Evolutionary conservation across 306 rosid genomes (phyloP).

Genomic region (Cucurbita maxima): DNA sequence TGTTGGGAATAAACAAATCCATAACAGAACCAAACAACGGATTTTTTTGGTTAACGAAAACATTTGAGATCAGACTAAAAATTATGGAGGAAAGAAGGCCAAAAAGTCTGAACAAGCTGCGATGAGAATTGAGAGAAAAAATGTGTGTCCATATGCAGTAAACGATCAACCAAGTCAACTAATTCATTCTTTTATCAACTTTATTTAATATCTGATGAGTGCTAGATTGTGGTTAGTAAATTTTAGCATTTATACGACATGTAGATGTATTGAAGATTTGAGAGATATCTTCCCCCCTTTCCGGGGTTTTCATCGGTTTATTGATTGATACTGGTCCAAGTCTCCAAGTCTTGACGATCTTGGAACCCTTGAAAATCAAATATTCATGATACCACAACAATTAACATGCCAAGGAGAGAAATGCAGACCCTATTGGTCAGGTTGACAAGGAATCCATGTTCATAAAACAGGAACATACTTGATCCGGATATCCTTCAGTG

Average conservation of each 20-base stretch:
- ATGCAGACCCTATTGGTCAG: not conserved
- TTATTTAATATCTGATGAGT: too few relatives aligned
- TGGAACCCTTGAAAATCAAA: not conserved
- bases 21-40: not conserved
- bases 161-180: too few relatives aligned
- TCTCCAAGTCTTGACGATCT: not conserved
- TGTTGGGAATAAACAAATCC: not conserved
- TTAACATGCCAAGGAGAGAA: not conserved
- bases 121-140: not conserved
- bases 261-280: not conserved
- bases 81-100: not conserved
- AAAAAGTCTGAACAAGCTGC: not conserved
- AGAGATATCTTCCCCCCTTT: not conserved
- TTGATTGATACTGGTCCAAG: not conserved
- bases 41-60: not conserved
- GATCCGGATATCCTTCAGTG: constrained; percentile 66
- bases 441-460: constrained; percentile 11
- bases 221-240: not conserved
- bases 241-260: not conserved
- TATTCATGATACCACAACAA: not conserved
- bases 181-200: too few relatives aligned
- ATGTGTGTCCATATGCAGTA: too few relatives aligned
- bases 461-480: constrained; percentile 28
- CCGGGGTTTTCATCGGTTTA: not conserved
- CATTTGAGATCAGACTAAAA: not conserved